These are phyloP conservation scores for Yamadazyma triangularis DNA, from an alignment of 1,139 yeast genomes.

Conservation along the genomic window DNA sequence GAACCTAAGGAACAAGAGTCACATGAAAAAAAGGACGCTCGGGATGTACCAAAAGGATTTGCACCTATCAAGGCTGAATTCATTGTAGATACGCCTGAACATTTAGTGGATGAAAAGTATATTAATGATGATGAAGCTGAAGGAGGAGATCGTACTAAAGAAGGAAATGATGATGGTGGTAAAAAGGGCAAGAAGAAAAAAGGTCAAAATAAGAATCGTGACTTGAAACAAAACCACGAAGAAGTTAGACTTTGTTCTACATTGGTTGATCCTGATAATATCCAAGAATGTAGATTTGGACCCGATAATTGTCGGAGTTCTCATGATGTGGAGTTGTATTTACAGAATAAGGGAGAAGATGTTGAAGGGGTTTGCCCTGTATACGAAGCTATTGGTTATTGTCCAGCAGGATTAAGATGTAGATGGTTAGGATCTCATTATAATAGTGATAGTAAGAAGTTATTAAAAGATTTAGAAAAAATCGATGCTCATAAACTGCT, in stretches of 20 bases:
- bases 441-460: slow-evolving; percentile 40
- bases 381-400: slow-evolving; percentile 72
- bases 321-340: slow-evolving; percentile 67
- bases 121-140: slow-evolving; percentile 45
- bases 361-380: slow-evolving; percentile 81
- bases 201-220: slow-evolving; percentile 90
- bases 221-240: slow-evolving; percentile 67
- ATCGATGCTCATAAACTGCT: slow-evolving; percentile 28
- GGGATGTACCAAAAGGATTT: slow-evolving; percentile 45
- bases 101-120: slow-evolving; percentile 32
- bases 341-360: slow-evolving; percentile 66
- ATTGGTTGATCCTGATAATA: slow-evolving; percentile 47
- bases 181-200: slow-evolving; percentile 40
- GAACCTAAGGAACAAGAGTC: slow-evolving; percentile 1
- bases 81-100: slow-evolving; percentile 26
- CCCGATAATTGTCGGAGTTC: slow-evolving; percentile 71
- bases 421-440: slow-evolving; percentile 84
- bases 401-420: slow-evolving; percentile 91
- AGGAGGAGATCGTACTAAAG: slow-evolving; percentile 34
- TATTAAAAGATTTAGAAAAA: slow-evolving; percentile 40
- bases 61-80: slow-evolving; percentile 67
- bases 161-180: slow-evolving; percentile 22
- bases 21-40: no score
- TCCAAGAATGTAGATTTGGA: slow-evolving; percentile 60
- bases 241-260: slow-evolving; percentile 63